Percentiles rank a stretch among this genome's conserved stretches.
Evolutionary conservation across 139 green algal genomes (phyloP).

Genomic region (Tetratostichococcus sp.): DNA sequence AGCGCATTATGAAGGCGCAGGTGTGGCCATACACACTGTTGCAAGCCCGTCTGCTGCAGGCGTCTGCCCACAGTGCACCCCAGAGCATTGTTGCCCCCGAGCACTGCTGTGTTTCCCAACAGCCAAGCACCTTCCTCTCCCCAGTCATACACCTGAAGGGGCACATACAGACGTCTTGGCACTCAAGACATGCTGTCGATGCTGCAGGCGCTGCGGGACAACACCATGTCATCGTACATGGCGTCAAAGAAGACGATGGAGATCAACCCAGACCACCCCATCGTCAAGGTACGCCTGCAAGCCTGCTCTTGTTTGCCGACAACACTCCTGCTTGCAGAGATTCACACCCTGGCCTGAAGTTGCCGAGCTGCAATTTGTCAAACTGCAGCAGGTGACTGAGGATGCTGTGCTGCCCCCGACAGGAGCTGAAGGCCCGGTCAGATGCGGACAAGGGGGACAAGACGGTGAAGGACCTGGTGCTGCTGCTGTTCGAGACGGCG

Average conservation of each 20-base stretch:
- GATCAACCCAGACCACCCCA: constrained; percentile 98
- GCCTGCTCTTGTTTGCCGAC: no score
- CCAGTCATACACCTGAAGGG: no score
- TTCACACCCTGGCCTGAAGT: no score
- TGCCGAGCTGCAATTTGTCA: no score
- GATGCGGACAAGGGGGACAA: constrained; percentile 97
- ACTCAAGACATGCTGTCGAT: no score
- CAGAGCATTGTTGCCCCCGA: no score
- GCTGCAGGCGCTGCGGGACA: constrained; percentile 88
- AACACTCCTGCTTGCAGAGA: no score
- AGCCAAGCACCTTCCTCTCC: no score
- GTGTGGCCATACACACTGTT: neutral
- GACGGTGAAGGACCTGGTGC: constrained; percentile 98
- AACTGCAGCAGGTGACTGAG: neutral
- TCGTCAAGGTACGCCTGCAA: constrained; percentile 73
- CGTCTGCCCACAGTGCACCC: no score
- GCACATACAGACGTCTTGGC: no score
- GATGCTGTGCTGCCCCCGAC: neutral
- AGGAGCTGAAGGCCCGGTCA: constrained; percentile 81
- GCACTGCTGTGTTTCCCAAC: no score
- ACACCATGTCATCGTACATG: constrained; percentile 97
- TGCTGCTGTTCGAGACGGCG: constrained; percentile 98
- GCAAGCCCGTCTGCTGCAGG: neutral
- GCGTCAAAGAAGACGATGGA: constrained; percentile 98
- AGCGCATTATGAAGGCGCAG: constrained; percentile 99